phyloP scores from a whole-genome alignment of 768 basidiomycete species.

The Agrocybe pediades region DNA sequence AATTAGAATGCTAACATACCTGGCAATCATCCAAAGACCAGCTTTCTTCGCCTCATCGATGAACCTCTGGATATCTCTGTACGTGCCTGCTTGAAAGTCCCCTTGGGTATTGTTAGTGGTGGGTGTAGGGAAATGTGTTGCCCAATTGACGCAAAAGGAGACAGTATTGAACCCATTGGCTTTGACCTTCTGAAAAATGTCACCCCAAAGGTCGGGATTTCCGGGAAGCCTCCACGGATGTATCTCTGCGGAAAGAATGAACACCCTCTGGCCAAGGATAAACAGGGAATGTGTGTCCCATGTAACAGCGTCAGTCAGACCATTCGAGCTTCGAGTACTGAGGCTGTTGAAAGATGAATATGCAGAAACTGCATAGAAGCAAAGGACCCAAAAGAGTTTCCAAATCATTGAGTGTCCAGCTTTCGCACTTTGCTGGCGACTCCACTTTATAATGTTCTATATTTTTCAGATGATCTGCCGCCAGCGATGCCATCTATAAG shows the following conservation, averaged over 20 bases:
- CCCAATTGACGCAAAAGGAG: constrained; percentile 64
- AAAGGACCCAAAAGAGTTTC: constrained; percentile 2
- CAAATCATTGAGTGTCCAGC: constrained; percentile 1
- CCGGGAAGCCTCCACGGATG: constrained; percentile 61
- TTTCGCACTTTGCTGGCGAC: neutral
- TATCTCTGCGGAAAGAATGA: constrained; percentile 63
- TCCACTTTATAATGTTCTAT: neutral
- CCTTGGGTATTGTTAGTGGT: constrained; percentile 42
- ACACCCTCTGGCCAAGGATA: constrained; percentile 56
- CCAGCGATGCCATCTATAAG: neutral
- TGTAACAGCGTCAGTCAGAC: constrained; percentile 48
- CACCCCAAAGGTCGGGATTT: constrained; percentile 54
- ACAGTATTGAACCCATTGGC: constrained; percentile 64
- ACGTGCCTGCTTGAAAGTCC: constrained; percentile 51
- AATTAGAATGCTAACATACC: constrained; percentile 26
- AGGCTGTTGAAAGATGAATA: neutral
- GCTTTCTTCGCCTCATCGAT: constrained; percentile 52
- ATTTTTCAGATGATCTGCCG: neutral
- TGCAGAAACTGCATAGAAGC: constrained; percentile 1
- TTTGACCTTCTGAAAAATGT: constrained; percentile 64
- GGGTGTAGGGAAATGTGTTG: constrained; percentile 51
- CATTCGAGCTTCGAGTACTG: constrained; percentile 33
- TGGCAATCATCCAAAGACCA: constrained; percentile 58
- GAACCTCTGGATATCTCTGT: constrained; percentile 52
- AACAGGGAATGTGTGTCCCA: constrained; percentile 66